Percentiles rank a stretch among this genome's conserved stretches.
These are phyloP conservation scores for Cucurbita maxima DNA, from an alignment of 306 rosid species.

Conservation along the genomic window DNA sequence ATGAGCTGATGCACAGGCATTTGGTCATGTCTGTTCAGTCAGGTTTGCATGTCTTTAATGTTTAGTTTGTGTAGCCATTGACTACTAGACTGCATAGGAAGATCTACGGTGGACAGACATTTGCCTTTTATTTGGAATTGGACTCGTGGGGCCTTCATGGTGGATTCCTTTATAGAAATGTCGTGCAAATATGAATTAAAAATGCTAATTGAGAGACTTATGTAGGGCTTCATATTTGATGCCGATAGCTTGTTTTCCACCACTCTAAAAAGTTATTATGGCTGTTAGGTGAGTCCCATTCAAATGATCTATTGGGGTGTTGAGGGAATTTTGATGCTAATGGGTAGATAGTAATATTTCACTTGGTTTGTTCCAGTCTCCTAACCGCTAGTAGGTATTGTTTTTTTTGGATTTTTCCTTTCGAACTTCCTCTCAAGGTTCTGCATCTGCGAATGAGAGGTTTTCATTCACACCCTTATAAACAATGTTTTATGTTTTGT, in stretches of 20 bases:
- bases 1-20: conserved; percentile 25
- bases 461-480: too few species aligned
- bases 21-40: neutral
- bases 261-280: neutral
- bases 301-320: neutral
- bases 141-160: neutral
- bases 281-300: neutral
- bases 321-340: neutral
- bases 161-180: neutral
- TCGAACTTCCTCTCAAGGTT: too few species aligned
- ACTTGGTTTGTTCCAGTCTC: neutral
- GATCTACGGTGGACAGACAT: neutral
- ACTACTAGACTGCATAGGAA: neutral
- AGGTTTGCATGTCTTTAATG: neutral
- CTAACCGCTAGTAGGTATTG: too few species aligned
- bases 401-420: too few species aligned
- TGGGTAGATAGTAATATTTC: neutral
- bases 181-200: neutral
- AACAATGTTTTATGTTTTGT: too few species aligned
- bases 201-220: neutral
- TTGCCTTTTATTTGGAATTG: neutral
- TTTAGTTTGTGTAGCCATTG: neutral
- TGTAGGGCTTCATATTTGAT: neutral
- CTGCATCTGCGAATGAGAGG: too few species aligned
- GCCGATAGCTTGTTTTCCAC: neutral